Conservation (phyloP, 129 eudicot genomes). For the Tagetes patula region DNA sequence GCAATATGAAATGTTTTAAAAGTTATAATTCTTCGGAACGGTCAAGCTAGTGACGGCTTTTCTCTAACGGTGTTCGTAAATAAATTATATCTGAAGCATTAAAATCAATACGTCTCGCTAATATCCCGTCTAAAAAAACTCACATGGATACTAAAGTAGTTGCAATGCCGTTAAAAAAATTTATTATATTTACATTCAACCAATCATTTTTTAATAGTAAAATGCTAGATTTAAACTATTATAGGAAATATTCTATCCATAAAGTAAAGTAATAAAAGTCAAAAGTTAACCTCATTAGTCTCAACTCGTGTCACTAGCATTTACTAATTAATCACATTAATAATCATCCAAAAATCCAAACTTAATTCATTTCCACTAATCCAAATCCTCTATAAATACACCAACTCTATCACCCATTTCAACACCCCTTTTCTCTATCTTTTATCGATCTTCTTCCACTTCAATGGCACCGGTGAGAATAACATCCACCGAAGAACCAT, state of each 20-base stretch:
- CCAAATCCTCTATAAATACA: conserved; percentile 30
- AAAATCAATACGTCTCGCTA: too few species aligned
- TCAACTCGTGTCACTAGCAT: not conserved
- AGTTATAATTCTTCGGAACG: too few species aligned
- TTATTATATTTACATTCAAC: too few species aligned
- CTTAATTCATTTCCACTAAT: not conserved
- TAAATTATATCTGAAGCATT: too few species aligned
- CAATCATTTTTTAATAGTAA: not conserved
- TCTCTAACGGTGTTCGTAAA: too few species aligned
- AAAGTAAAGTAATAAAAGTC: conserved; percentile 21
- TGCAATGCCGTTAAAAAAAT: too few species aligned
- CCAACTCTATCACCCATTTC: conserved; percentile 1
- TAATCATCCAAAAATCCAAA: conserved; percentile 21
- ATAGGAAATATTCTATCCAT: conserved; percentile 1
- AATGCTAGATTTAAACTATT: not conserved
- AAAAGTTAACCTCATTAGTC: conserved; percentile 13
- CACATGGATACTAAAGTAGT: too few species aligned
- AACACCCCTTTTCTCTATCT: conserved; percentile 2
- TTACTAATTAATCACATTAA: not conserved
- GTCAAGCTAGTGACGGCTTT: too few species aligned
- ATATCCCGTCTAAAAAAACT: too few species aligned
- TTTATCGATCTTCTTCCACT: conserved; percentile 14
- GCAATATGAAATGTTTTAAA: too few species aligned
- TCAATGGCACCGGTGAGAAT: conserved; percentile 33
- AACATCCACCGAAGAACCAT: conserved; percentile 18